Percentiles rank a stretch among this genome's conserved stretches.
Evolutionary conservation across 140 eudicot genomes (phyloP).

Genomic region (Flaveria floridana): DNA sequence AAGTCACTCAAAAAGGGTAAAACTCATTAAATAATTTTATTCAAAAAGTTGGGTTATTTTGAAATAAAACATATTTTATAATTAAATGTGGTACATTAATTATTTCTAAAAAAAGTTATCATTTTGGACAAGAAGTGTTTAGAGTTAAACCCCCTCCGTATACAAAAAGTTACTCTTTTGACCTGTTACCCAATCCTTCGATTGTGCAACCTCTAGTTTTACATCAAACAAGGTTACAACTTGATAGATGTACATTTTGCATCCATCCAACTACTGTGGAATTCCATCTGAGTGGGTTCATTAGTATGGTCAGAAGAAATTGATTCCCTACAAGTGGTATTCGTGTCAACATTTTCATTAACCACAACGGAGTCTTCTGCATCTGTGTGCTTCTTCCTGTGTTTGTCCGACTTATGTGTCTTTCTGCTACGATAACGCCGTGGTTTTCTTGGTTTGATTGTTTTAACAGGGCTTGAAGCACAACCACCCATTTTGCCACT

Average conservation of each 20-base stretch:
- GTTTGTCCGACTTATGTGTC: conserved; percentile 31
- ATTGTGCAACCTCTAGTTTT: no score
- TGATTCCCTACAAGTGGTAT: conserved; percentile 39
- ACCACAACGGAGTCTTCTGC: conserved; percentile 24
- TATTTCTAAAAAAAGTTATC: no score
- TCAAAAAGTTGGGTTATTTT: background rate
- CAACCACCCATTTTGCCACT: conserved; percentile 48
- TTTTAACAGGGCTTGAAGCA: conserved; percentile 46
- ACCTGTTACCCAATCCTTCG: no score
- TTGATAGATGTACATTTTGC: conserved; percentile 40
- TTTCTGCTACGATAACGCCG: conserved; percentile 43
- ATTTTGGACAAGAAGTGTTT: no score
- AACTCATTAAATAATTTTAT: background rate
- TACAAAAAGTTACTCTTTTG: no score
- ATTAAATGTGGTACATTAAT: background rate
- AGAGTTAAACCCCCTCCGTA: no score
- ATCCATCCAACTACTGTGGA: conserved; percentile 52
- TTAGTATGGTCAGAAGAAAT: conserved; percentile 50
- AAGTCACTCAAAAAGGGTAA: background rate
- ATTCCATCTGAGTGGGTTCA: conserved; percentile 53
- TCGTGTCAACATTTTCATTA: conserved; percentile 51
- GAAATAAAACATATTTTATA: background rate
- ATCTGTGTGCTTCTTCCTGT: conserved; percentile 42
- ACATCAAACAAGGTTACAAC: no score
- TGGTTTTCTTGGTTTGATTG: conserved; percentile 40